phyloP scores from a whole-genome alignment of 441 rosid genomes.

The Aleurites moluccanus region DNA sequence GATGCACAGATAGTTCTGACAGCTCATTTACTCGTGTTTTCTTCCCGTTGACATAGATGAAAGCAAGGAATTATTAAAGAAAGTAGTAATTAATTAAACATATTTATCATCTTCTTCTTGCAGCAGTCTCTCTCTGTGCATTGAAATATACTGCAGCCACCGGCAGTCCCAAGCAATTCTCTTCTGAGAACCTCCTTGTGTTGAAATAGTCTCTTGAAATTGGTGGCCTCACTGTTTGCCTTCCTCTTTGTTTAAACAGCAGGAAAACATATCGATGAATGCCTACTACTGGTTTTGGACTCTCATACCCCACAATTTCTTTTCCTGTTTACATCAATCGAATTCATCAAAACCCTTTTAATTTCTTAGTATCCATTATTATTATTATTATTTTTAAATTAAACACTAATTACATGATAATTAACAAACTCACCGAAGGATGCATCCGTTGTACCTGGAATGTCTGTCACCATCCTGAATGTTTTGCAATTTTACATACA shows the following conservation, averaged over 20 bases:
- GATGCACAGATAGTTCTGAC: not conserved
- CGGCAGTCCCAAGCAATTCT: slow-evolving; percentile 68
- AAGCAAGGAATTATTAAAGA: no score
- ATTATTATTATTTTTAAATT: no score
- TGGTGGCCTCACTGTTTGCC: slow-evolving; percentile 66
- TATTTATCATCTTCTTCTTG: slow-evolving; percentile 46
- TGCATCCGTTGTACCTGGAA: slow-evolving; percentile 84
- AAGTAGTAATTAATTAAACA: no score
- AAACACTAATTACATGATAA: not conserved
- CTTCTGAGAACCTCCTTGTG: slow-evolving; percentile 64
- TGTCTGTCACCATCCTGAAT: slow-evolving; percentile 85
- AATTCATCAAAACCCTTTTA: not conserved
- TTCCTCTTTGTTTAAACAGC: slow-evolving; percentile 71
- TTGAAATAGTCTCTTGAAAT: slow-evolving; percentile 60
- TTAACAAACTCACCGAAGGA: slow-evolving; percentile 13
- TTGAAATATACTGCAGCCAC: slow-evolving; percentile 79
- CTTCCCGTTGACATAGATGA: no score
- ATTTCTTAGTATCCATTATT: not conserved
- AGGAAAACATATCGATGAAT: slow-evolving; percentile 81
- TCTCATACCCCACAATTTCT: slow-evolving; percentile 63
- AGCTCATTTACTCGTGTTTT: no score
- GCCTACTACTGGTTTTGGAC: slow-evolving; percentile 79
- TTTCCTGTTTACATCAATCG: slow-evolving; percentile 43
- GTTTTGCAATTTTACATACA: not conserved
- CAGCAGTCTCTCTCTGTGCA: slow-evolving; percentile 81